Evolutionary conservation across 805 yeast genomes (phyloP).

Genomic region (Lachancea mirantina): DNA sequence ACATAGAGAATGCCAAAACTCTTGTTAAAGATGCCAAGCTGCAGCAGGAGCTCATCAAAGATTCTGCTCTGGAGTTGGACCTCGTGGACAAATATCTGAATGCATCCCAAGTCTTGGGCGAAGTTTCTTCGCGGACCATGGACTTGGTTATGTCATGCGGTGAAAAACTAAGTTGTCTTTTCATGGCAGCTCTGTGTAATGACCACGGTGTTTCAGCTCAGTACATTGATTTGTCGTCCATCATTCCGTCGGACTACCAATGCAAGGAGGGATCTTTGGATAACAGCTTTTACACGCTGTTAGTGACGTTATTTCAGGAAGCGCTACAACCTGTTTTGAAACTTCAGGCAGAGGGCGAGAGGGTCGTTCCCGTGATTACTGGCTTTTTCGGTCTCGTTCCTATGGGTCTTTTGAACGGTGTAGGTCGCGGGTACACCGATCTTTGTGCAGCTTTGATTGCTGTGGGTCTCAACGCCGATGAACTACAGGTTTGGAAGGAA

Average conservation of each 20-base stretch:
- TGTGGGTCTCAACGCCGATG: constrained; percentile 87
- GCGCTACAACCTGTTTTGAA: constrained; percentile 38
- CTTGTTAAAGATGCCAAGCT: constrained; percentile 42
- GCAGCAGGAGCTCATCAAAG: constrained; percentile 46
- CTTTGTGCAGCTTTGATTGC: constrained; percentile 95
- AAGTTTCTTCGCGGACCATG: constrained; percentile 78
- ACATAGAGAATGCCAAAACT: constrained; percentile 59
- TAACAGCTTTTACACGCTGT: constrained; percentile 50
- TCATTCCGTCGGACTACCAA: constrained; percentile 59
- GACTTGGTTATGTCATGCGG: constrained; percentile 91
- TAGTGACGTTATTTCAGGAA: constrained; percentile 47
- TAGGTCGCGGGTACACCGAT: constrained; percentile 97
- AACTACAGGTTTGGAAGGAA: constrained; percentile 97
- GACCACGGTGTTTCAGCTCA: constrained; percentile 74
- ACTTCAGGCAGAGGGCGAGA: constrained; percentile 27
- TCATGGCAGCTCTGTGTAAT: constrained; percentile 77
- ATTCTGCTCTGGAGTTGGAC: constrained; percentile 58
- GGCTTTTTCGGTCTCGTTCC: constrained; percentile 97
- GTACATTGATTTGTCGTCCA: constrained; percentile 69
- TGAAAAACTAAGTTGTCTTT: constrained; percentile 85
- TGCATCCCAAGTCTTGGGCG: constrained; percentile 89
- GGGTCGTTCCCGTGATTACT: constrained; percentile 79
- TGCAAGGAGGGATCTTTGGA: constrained; percentile 53
- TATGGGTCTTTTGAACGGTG: constrained; percentile 86
- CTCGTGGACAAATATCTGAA: constrained; percentile 62